Base-by-base conservation (phyloP, 495 filamentous ascomycete genomes). In the Xylaria intraflava region DNA sequence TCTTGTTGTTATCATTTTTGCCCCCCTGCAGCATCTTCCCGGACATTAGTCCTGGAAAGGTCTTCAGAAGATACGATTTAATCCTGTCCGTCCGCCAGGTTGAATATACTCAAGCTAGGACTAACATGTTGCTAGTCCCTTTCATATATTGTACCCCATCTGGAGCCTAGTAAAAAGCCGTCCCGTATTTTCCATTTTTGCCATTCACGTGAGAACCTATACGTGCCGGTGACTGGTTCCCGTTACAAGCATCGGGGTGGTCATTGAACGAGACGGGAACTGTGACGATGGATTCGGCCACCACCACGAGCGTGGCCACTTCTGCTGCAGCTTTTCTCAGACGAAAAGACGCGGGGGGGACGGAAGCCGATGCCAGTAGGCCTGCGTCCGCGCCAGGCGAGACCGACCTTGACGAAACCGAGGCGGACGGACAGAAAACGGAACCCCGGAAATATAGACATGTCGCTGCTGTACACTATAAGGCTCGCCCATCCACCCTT, bases 391-490 rank as follows among this genome's bases (percentile, higher is more conserved):
- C 31, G 17, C 23, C 23, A 1, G 43, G 41, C 19, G 46, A 47
- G 41, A 36, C 40, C 19, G 35, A 45, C n/a, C n/a, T n/a, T n/a
- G n/a, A 45, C 19, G 46, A 47, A 39, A 36, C 40, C 19, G 35
- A 45, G n/a, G 41, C 43, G 40, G 22, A 44, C 23, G 38, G 45
- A 41, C 51, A 61, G 36, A 59, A 54, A 6, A 51, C 46, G 29
- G 29, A 46, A 30, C 22, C 59, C n/a, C 64, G 42, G 20, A 88
- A 87, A 67, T 97, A 96, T 72, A 85, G 84, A 52, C 93, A 98
- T 81, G 79, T 92, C 46, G 86, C 85, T 57, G 89, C 90, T 11
- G 82, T 92, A 38, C 93, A 98, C 69, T 83, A 85, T 10, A 57
- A 78, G 55, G 67, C 75, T 29, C 79, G 78, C 16, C 82, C 86